These are phyloP conservation scores for Cyclostephanos invisitatus DNA, from an alignment of 108 stramenopile genomes.

Conservation along the genomic window DNA sequence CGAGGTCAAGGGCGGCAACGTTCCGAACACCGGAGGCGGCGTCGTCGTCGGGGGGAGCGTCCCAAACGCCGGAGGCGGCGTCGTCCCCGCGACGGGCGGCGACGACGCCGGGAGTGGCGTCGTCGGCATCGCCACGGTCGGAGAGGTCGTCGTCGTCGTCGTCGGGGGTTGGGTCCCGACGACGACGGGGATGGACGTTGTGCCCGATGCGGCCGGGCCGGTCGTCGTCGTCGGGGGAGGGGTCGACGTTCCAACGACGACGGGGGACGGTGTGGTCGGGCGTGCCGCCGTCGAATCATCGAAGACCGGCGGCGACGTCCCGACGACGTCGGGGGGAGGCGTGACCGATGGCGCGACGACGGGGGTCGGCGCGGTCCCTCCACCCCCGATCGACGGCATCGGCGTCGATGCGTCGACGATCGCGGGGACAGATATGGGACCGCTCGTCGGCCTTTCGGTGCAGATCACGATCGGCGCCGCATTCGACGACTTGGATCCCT, in stretches of 20 bases:
- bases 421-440: neutral
- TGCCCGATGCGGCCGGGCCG: no score
- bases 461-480: neutral
- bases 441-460: neutral
- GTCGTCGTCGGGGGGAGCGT: no score
- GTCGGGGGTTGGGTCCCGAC: neutral
- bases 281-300: neutral
- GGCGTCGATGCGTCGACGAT: neutral
- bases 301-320: neutral
- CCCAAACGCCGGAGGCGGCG: no score
- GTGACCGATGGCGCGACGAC: neutral
- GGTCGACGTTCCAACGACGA: neutral
- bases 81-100: neutral
- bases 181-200: neutral
- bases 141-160: neutral
- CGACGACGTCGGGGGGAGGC: neutral
- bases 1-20: neutral
- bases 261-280: no score
- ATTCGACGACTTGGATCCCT: neutral
- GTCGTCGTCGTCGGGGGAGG: neutral
- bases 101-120: neutral
- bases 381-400: neutral
- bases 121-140: neutral
- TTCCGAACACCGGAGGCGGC: no score
- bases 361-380: neutral